Conservation (phyloP, 208 protist genomes). For the Wallacemonas collosoma region DNA sequence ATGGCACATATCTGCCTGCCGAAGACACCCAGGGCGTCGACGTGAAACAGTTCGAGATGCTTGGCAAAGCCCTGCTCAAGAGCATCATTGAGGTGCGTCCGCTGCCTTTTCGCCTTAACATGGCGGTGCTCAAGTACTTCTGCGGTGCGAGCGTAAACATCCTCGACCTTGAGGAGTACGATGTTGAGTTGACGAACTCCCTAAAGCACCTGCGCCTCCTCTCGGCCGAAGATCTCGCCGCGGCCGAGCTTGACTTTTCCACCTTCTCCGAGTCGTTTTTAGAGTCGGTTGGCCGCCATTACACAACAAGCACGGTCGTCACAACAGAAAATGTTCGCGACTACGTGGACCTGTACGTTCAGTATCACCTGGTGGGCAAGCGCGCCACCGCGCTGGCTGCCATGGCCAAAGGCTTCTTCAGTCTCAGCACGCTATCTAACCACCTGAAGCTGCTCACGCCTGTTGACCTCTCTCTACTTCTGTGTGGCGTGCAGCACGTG, state of each 20-base stretch:
- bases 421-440: conserved; percentile 28
- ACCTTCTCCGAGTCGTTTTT: conserved; percentile 44
- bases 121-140: conserved; percentile 63
- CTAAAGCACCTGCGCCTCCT: conserved; percentile 58
- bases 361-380: conserved; percentile 48
- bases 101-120: conserved; percentile 62
- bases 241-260: conserved; percentile 47
- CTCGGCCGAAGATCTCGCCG: conserved; percentile 48
- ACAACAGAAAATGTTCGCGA: conserved; percentile 56
- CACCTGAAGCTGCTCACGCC: conserved; percentile 64
- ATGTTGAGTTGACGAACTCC: conserved; percentile 37
- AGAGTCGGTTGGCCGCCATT: conserved; percentile 25
- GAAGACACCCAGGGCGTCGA: conserved; percentile 37
- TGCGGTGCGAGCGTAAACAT: conserved; percentile 42
- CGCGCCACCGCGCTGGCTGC: conserved; percentile 42
- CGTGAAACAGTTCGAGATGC: conserved; percentile 41
- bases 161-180: conserved; percentile 69
- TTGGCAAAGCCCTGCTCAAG: conserved; percentile 69
- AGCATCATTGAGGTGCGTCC: conserved; percentile 62
- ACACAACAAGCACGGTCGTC: conserved; percentile 37
- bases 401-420: conserved; percentile 58
- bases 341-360: conserved; percentile 54
- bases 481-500: conserved; percentile 67
- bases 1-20: conserved; percentile 40
- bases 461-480: conserved; percentile 57